These are phyloP conservation scores for Ophiocordyceps camponoti-floridani DNA, from an alignment of 2,329 filamentous ascomycete species.

Conservation along the genomic window DNA sequence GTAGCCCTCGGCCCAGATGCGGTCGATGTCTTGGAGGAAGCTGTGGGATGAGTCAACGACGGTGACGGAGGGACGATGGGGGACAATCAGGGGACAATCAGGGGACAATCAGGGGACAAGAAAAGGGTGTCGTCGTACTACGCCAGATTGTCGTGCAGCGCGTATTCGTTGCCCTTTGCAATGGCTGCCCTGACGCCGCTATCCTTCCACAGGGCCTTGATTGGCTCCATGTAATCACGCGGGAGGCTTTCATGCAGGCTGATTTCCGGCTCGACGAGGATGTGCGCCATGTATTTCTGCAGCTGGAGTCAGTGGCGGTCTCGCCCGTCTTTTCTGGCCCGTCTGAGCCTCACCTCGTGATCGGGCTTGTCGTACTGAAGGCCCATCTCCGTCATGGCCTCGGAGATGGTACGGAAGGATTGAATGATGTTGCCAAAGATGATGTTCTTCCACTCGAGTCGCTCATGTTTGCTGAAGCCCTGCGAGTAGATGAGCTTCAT, in stretches of 20 bases:
- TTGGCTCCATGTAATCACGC: conserved; percentile 66
- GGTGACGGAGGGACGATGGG: no score
- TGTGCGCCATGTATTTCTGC: conserved; percentile 81
- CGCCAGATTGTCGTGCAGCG: conserved; percentile 89
- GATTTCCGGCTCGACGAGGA: conserved; percentile 83
- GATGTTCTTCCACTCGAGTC: conserved; percentile 53
- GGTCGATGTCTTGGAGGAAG: conserved; percentile 90
- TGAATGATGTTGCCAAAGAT: conserved; percentile 55
- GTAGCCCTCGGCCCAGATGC: conserved; percentile 81
- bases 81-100: neutral
- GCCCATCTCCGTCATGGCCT: conserved; percentile 57
- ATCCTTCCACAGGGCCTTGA: conserved; percentile 85
- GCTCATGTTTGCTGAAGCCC: conserved; percentile 83
- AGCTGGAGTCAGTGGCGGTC: conserved; percentile 53
- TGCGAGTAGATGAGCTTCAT: conserved; percentile 99
- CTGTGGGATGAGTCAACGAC: conserved; percentile 29
- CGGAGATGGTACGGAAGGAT: conserved; percentile 51
- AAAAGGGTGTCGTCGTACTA: conserved; percentile 49
- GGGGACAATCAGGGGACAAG: neutral
- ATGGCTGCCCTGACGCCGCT: conserved; percentile 80
- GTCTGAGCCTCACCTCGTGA: conserved; percentile 47
- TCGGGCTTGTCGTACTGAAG: conserved; percentile 63
- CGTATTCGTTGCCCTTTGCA: conserved; percentile 87
- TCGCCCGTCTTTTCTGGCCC: neutral
- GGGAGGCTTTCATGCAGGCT: conserved; percentile 73